Conservation (phyloP, 2,329 filamentous ascomycete species). For the Hypoxylon sp. region DNA sequence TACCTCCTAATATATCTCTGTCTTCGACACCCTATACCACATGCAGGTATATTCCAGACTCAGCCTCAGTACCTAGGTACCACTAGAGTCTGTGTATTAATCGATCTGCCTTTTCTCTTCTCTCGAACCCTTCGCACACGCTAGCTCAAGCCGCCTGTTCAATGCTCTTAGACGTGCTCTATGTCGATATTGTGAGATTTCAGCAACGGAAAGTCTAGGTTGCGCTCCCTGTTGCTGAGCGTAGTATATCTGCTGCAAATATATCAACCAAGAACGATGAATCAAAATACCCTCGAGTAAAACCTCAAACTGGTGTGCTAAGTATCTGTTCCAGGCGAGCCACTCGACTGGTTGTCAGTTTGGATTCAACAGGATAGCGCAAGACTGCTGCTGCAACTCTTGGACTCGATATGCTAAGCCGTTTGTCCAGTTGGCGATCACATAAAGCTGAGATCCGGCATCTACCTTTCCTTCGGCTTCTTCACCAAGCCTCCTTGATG, state of each 20-base stretch:
- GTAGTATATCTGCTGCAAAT: conserved; percentile 14
- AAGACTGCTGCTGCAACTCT: conserved; percentile 5
- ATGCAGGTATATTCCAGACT: too few species aligned
- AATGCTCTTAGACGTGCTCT: neutral
- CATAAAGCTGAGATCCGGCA: conserved; percentile 1
- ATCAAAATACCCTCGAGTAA: conserved; percentile 1
- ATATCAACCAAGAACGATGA: conserved; percentile 22
- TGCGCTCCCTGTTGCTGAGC: neutral
- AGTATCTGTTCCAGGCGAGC: conserved; percentile 15
- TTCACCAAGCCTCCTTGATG: neutral
- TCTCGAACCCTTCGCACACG: neutral
- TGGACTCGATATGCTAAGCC: neutral
- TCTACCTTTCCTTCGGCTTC: neutral
- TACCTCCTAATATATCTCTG: too few species aligned
- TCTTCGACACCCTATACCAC: too few species aligned
- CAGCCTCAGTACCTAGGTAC: too few species aligned
- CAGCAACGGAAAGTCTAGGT: neutral
- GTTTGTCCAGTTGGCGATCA: conserved; percentile 21
- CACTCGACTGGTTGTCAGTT: conserved; percentile 5
- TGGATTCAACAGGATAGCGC: neutral
- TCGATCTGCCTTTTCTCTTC: neutral
- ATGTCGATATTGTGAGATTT: neutral
- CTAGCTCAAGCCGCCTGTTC: conserved; percentile 6
- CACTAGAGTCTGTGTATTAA: neutral
- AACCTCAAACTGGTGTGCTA: conserved; percentile 14